phyloP scores from a whole-genome alignment of 495 filamentous ascomycete species.

The Neurospora sublineolata region DNA sequence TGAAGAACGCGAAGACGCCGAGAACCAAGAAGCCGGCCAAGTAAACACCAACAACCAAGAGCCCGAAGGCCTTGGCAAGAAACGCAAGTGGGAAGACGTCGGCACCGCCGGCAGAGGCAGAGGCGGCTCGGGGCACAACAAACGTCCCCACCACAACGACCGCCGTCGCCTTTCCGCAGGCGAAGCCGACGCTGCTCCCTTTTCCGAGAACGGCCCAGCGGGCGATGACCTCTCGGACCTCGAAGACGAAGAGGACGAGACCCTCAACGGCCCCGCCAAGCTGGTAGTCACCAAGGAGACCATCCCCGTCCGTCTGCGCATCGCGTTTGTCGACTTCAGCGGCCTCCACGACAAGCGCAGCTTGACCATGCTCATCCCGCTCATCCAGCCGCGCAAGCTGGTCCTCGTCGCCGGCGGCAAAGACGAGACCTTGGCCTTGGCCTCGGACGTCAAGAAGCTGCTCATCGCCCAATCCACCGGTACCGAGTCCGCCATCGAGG shows the following conservation, averaged over 20 bases:
- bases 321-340: slow-evolving; percentile 82
- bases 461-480: slow-evolving; percentile 42
- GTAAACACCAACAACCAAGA: slow-evolving; percentile 25
- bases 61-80: slow-evolving; percentile 71
- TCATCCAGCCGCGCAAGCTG: slow-evolving; percentile 87
- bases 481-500: slow-evolving; percentile 35
- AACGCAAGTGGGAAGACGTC: slow-evolving; percentile 82
- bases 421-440: slow-evolving; percentile 65
- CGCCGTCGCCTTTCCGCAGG: slow-evolving; percentile 25
- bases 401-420: slow-evolving; percentile 73
- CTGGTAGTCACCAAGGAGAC: slow-evolving; percentile 47
- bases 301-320: slow-evolving; percentile 55
- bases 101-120: slow-evolving; percentile 27
- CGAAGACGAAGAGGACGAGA: slow-evolving; percentile 45
- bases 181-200: slow-evolving; percentile 27
- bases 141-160: slow-evolving; percentile 24
- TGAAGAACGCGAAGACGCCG: slow-evolving; percentile 79
- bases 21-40: slow-evolving; percentile 45
- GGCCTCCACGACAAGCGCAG: slow-evolving; percentile 89
- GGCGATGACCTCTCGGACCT: slow-evolving; percentile 42
- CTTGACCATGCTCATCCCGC: slow-evolving; percentile 84
- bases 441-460: slow-evolving; percentile 68
- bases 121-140: slow-evolving; percentile 23
- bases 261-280: slow-evolving; percentile 60
- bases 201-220: slow-evolving; percentile 25